phyloP scores from a whole-genome alignment of 495 filamentous ascomycete genomes.

The Darksidea phi region DNA sequence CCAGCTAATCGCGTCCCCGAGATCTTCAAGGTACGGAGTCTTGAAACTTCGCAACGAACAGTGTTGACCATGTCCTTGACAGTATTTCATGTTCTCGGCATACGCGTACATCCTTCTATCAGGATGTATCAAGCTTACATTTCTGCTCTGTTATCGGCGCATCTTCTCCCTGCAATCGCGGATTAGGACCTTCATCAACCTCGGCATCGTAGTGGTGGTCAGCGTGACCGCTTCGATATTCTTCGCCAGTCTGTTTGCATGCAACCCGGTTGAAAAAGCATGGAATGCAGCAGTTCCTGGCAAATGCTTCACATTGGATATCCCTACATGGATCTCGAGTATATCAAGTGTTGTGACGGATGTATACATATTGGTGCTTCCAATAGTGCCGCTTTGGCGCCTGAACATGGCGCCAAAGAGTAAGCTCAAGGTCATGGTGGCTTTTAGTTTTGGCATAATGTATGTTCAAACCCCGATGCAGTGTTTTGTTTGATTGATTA shows the following conservation, averaged over 20 bases:
- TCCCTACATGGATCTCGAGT: neutral
- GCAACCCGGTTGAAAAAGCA: neutral
- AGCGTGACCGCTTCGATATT: neutral
- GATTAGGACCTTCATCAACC: neutral
- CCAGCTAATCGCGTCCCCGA: neutral
- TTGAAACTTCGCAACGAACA: too few species aligned
- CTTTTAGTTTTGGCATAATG: constrained; percentile 4
- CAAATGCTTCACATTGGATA: neutral
- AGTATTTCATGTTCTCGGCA: neutral
- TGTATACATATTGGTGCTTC: constrained; percentile 3
- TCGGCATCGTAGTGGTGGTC: neutral
- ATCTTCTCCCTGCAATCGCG: neutral
- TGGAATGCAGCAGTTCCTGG: constrained; percentile 1
- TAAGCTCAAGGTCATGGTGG: constrained; percentile 1
- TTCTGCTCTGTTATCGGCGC: constrained; percentile 9
- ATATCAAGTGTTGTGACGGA: neutral
- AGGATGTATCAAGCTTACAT: neutral
- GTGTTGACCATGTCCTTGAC: too few species aligned
- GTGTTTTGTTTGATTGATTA: too few species aligned
- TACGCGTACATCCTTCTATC: neutral
- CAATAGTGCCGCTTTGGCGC: neutral
- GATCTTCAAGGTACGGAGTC: constrained; percentile 5
- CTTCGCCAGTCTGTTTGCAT: neutral
- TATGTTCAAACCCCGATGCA: neutral
- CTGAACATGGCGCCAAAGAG: neutral